Conservation (phyloP, 23 red algal genomes). For the Porphyridium purpureum region DNA sequence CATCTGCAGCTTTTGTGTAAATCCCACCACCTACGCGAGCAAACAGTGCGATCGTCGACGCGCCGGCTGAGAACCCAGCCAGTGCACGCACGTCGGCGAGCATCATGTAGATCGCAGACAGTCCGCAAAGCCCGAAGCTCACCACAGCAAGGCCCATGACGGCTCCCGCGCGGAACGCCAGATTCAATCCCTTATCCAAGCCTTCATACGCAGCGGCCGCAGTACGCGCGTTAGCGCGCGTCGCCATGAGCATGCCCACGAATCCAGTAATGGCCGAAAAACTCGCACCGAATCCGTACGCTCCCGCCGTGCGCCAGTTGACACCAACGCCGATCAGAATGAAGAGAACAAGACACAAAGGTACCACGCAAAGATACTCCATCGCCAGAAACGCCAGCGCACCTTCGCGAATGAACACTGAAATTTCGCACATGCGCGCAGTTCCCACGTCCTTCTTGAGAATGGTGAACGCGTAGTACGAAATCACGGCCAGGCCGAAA, state of each 20-base stretch:
- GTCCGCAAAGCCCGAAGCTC: conserved; percentile 8
- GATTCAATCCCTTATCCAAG: conserved; percentile 8
- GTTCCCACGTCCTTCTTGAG: conserved; percentile 9
- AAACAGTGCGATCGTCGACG: conserved; percentile 60
- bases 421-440: conserved; percentile 16
- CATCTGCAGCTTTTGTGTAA: conserved; percentile 79
- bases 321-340: conserved; percentile 13
- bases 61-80: conserved; percentile 32
- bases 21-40: conserved; percentile 66
- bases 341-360: conserved; percentile 9
- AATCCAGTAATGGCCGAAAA: conserved; percentile 26
- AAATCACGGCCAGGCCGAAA: conserved; percentile 12
- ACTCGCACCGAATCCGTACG: conserved; percentile 18
- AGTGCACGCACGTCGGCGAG: conserved; percentile 46
- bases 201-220: conserved; percentile 13
- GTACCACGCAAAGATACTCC: conserved; percentile 16
- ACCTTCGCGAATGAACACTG: conserved; percentile 17
- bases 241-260: conserved; percentile 12
- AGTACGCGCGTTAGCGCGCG: conserved; percentile 25
- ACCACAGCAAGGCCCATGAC: conserved; percentile 21
- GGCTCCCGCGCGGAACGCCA: conserved; percentile 23
- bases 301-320: conserved; percentile 27
- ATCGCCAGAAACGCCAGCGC: conserved; percentile 13
- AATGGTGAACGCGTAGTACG: conserved; percentile 14
- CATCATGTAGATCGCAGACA: conserved; percentile 30